Base-by-base conservation (phyloP, 2,329 filamentous ascomycete species). In the Aspergillus ruber region DNA sequence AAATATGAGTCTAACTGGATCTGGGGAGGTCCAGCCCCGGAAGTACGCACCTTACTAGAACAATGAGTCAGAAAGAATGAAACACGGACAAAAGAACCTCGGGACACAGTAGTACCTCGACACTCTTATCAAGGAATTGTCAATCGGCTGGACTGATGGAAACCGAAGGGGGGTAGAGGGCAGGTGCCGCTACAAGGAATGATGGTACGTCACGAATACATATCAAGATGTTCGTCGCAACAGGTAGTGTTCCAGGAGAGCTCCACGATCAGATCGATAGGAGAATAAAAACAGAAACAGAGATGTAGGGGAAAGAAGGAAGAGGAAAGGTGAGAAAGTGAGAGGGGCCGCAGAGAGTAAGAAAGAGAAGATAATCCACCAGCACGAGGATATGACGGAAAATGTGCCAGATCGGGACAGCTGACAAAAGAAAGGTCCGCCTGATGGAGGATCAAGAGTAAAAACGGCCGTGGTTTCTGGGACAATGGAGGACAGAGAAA, bases 171-270 rank as follows among this genome's bases (percentile, higher is more conserved):
- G 32, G 33, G 42, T 27, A 40, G 50, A 47, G 47, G 46, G 50
- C 13, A 48, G 45, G 51, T 51, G 53, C 56, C 56, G 54, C 53
- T 56, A 56, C 53, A 48, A 59, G 42, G 56, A 61, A 61, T 58
- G 58, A 49, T 47, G 42, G 50, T 57, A 56, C 55, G 55, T 59
- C 58, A 60, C 54, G 48, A 47, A 53, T 52, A 50, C 59, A 61
- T 61, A 53, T 45, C 56, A 53, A 48, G 46, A 25, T 42, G 33
- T 32, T 43, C 21, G 36, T 39, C 43, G 50, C 48, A 46, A 33
- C 27, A 39, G 43, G 32, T 33, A 47, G 35, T 32, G 46, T 40
- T 41, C 18, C 41, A 27, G 38, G 15, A 47, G 43, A 33, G 44
- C n/a, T 32, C 42, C 25, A 54, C 45, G 46, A 49, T 43, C 38